Evolutionary conservation across 148 eudicot species (phyloP).

Genomic region (Rhododendron ovatum): DNA sequence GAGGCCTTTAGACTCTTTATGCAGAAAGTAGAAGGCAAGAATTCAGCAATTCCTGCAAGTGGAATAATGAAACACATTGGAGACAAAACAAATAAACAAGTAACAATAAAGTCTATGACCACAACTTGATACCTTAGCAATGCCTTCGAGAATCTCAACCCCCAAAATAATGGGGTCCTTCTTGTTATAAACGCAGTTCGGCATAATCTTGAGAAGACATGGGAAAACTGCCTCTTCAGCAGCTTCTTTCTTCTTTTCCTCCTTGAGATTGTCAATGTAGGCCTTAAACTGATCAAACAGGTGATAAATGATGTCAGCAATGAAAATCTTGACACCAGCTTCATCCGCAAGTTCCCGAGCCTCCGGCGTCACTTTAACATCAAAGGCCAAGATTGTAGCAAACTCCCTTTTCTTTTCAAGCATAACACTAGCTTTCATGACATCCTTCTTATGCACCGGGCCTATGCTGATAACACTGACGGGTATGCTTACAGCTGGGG

Average conservation of each 20-base stretch:
- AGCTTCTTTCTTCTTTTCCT: constrained; percentile 82
- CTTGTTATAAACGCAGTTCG: constrained; percentile 70
- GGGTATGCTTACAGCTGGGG: constrained; percentile 78
- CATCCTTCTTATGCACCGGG: constrained; percentile 93
- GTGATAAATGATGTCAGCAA: constrained; percentile 81
- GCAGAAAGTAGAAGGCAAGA: neutral
- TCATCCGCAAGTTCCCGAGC: constrained; percentile 86
- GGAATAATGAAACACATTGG: neutral
- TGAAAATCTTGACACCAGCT: constrained; percentile 70
- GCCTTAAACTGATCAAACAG: constrained; percentile 87
- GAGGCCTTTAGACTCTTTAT: too few relatives aligned
- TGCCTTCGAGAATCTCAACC: constrained; percentile 80
- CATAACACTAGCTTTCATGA: constrained; percentile 92
- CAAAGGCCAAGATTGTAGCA: constrained; percentile 87
- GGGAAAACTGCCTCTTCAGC: constrained; percentile 92
- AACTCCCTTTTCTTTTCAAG: constrained; percentile 96
- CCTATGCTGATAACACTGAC: constrained; percentile 93
- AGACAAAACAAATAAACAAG: neutral
- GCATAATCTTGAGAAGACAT: constrained; percentile 71
- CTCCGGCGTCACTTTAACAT: constrained; percentile 96
- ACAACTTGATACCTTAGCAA: constrained; percentile 45
- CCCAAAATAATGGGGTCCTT: constrained; percentile 92
- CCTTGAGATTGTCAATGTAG: constrained; percentile 77
- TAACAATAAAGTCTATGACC: neutral
- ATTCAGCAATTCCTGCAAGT: neutral